Base-by-base conservation (phyloP, 1,284 basidiomycete genomes). In the Coniferiporia sulphurascens region DNA sequence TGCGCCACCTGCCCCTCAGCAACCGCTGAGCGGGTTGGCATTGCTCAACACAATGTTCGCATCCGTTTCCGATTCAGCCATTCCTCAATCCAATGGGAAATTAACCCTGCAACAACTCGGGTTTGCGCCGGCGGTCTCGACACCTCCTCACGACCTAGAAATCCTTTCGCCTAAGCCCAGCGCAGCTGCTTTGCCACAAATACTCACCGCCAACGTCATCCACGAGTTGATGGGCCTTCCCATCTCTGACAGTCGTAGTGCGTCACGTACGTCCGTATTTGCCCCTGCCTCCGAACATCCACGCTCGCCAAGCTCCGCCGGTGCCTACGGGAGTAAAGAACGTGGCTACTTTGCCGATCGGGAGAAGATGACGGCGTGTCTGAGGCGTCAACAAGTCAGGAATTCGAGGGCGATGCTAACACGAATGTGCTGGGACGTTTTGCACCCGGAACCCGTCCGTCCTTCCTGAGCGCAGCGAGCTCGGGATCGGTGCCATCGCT, bases 31-130 rank as follows among this genome's bases (percentile, higher is more conserved):
- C 22, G 69, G 68, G 13, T 52, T 58, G 4, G 53, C 67, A 43
- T 60, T 68, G 10, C 63, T 69, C 4, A 62, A 69, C 32, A 59
- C 64, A 13, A 67, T 70, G 51, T 70, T 70, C 59, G 64, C 68
- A 9, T 67, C 65, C 3, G 65, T 62, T 22, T 59, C 64, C 17
- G 52, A 46, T 13, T 43, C 59, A 12, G 15, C 41, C 17, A 49
- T 44, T 32, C n/a, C 41, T n/a, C 56, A 35, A 7, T 7, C 55
- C 8, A 55, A 44, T 32, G 21, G 21, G 21, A 61, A 50, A 21
- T 36, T 60, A 15, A 53, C 53, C 7, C 49, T 58, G 9, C 15
- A 53, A 45, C 56, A 57, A 50, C 41, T 54, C 12, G 48, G 51
- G 6, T 35, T 58, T 3, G 49, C 51, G 19, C 60, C 56, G 21